These are phyloP conservation scores for Cyathus striatus DNA, from an alignment of 768 basidiomycete species.

Conservation along the genomic window DNA sequence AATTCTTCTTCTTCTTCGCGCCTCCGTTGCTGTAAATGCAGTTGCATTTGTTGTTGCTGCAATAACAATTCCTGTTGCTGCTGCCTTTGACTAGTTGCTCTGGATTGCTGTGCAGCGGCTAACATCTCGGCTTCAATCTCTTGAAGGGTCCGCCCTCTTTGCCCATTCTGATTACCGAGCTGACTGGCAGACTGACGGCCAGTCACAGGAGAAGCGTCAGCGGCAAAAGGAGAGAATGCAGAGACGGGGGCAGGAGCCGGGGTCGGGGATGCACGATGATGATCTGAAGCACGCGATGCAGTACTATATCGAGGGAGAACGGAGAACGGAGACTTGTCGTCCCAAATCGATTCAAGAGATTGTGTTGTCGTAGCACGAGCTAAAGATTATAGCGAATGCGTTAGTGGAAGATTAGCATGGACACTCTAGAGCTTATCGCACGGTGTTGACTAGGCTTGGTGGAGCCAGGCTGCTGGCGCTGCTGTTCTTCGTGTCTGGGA, in stretches of 20 bases:
- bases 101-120: slow-evolving; percentile 45
- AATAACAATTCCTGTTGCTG: slow-evolving; percentile 18
- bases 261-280: slow-evolving; percentile 25
- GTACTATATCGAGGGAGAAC: slow-evolving; percentile 56
- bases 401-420: not conserved
- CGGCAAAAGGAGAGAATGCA: slow-evolving; percentile 35
- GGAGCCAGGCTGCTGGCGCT: slow-evolving; percentile 9
- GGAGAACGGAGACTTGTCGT: slow-evolving; percentile 74
- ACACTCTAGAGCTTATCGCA: slow-evolving; percentile 11
- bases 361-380: slow-evolving; percentile 31
- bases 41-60: slow-evolving; percentile 35
- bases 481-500: slow-evolving; percentile 1
- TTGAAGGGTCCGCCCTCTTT: slow-evolving; percentile 57
- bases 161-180: slow-evolving; percentile 17
- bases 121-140: slow-evolving; percentile 86
- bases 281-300: slow-evolving; percentile 31
- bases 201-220: slow-evolving; percentile 12
- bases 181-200: slow-evolving; percentile 28
- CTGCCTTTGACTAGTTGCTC: slow-evolving; percentile 14
- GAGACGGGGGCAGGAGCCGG: slow-evolving; percentile 22
- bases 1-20: slow-evolving; percentile 19
- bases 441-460: slow-evolving; percentile 17
- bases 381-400: slow-evolving; percentile 12
- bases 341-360: slow-evolving; percentile 76
- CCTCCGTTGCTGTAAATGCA: slow-evolving; percentile 44